Base-by-base conservation (phyloP, 345 rosid genomes). In the Ricinus communis region DNA sequence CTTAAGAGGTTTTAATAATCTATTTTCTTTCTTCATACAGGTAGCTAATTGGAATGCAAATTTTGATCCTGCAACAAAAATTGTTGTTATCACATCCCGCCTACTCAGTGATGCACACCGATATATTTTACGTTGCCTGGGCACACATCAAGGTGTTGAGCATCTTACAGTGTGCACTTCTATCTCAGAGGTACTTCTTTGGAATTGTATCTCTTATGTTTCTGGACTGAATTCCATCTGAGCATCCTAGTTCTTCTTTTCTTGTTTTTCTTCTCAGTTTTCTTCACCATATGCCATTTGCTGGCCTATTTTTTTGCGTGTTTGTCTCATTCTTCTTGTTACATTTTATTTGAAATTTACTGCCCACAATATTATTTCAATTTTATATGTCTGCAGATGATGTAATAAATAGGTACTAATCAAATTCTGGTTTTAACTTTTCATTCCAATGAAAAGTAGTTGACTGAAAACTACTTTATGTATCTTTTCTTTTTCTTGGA, bases 31-130 rank as follows among this genome's bases (percentile, higher is more conserved):
- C 25, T 73, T 59, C 73, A 16, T 62, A 36, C 70, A 94, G 97
- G 96, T 77, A 66, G 90, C 76, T 80, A 87, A 79, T 79, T 95
- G 96, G 97, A 90, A 78, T 76, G 82, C 91, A 57, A 82, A 77
- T 68, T 62, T 70, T 68, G 82, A 71, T 73, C 71, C 81, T 49
- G 82, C 86, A 9, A 82, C 76, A 40, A 87, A 82, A 80, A 52
- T 90, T 76, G 89, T 84, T 65, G 82, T 90, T 81, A 82, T 91
- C 80, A 90, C 93, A 52, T 94, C 97, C 74, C 86, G 89, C 67
- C 82, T 94, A 58, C 80, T 94, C 47, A 94, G 91, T 38, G 97
- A 94, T 81, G 90, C 97, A 65, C 99, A 94, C 87, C 89, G 99
- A 38, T 91, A 90, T 82, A 87, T 89, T 69, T 71, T 94, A 61